Conservation (phyloP, 495 filamentous ascomycete genomes). For the Bacidia rubella region DNA sequence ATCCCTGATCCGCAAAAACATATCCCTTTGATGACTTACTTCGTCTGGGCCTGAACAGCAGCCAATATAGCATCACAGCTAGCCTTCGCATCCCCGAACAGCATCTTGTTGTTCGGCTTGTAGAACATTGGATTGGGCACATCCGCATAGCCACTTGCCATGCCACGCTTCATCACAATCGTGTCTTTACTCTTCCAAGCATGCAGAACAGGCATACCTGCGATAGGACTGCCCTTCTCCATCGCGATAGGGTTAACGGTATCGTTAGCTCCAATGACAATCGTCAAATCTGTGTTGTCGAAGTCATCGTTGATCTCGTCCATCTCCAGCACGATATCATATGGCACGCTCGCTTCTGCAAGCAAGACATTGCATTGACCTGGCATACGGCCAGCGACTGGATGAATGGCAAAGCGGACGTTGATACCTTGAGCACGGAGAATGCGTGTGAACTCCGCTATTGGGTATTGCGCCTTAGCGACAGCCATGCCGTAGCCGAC, state of each 20-base stretch:
- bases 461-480: background rate
- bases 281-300: background rate
- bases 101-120: background rate
- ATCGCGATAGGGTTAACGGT: background rate
- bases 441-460: background rate
- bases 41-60: background rate
- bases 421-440: background rate
- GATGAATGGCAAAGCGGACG: background rate
- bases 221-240: slow-evolving; percentile 1
- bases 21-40: no score
- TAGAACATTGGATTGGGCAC: background rate
- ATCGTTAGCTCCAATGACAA: background rate
- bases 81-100: background rate
- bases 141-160: slow-evolving; percentile 1
- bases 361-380: background rate
- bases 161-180: background rate
- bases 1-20: no score
- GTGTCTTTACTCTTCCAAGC: slow-evolving; percentile 1
- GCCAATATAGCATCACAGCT: slow-evolving; percentile 1
- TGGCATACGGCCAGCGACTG: background rate
- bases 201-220: background rate
- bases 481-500: slow-evolving; percentile 1
- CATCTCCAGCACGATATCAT: background rate
- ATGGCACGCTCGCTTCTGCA: background rate
- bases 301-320: slow-evolving; percentile 2